phyloP scores from a whole-genome alignment of 2,329 filamentous ascomycete genomes.

The Hypoxylon sp. region DNA sequence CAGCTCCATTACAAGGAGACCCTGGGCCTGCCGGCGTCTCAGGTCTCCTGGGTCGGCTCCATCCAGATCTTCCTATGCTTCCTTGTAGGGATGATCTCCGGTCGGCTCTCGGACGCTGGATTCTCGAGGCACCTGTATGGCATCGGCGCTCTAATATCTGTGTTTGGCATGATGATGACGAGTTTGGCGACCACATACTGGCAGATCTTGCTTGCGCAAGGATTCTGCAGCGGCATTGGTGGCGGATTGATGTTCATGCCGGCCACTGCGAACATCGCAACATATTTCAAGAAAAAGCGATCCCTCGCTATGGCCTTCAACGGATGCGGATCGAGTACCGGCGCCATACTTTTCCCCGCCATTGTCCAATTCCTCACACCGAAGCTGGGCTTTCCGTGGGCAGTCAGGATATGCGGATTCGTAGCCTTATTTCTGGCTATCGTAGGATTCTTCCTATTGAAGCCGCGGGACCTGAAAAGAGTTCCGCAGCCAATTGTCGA shows the following conservation, averaged over 20 bases:
- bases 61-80: conserved; percentile 68
- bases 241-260: conserved; percentile 47
- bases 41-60: conserved; percentile 68
- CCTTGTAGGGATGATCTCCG: conserved; percentile 65
- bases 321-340: conserved; percentile 46
- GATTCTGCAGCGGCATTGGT: conserved; percentile 47
- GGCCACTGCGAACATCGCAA: conserved; percentile 43
- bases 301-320: conserved; percentile 48
- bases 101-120: conserved; percentile 67
- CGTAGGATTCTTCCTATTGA: conserved; percentile 31
- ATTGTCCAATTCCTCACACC: conserved; percentile 62
- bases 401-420: conserved; percentile 64
- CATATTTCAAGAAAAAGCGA: conserved; percentile 53
- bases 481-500: conserved; percentile 30
- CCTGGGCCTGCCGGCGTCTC: conserved; percentile 49
- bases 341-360: conserved; percentile 59
- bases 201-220: conserved; percentile 51
- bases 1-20: conserved; percentile 44
- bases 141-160: conserved; percentile 22
- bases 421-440: conserved; percentile 46
- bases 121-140: conserved; percentile 57
- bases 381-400: conserved; percentile 70
- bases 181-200: conserved; percentile 57
- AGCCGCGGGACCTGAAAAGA: conserved; percentile 30
- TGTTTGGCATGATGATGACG: conserved; percentile 56